phyloP scores from a whole-genome alignment of 768 basidiomycete species.

The Lactifluus hygrophoroides region DNA sequence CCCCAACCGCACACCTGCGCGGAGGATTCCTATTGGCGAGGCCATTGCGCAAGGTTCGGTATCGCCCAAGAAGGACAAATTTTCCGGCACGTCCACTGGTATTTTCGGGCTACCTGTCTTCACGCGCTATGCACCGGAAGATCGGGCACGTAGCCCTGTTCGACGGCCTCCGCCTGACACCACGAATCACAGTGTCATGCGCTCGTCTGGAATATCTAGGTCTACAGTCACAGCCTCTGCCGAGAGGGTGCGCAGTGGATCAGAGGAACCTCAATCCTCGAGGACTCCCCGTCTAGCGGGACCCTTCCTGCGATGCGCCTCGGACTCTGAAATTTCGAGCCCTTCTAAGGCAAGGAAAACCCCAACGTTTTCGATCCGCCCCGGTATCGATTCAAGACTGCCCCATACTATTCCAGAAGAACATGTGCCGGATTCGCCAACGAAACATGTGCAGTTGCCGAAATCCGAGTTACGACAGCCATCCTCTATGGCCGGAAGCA shows the following conservation, averaged over 20 bases:
- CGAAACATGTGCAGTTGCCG: conserved; percentile 1
- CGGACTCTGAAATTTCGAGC: conserved; percentile 17
- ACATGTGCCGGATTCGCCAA: not conserved
- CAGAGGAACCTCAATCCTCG: conserved; percentile 14
- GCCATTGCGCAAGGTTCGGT: conserved; percentile 8
- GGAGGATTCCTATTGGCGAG: conserved; percentile 17
- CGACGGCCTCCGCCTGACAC: not conserved
- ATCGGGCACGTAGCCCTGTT: conserved; percentile 9
- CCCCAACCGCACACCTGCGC: conserved; percentile 17
- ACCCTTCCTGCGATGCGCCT: conserved; percentile 12
- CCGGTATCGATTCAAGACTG: not conserved
- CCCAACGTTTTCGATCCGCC: conserved; percentile 10
- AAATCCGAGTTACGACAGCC: conserved; percentile 25
- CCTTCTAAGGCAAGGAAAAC: conserved; percentile 2
- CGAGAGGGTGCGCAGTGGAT: conserved; percentile 13
- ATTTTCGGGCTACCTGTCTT: conserved; percentile 19
- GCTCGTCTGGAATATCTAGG: not conserved
- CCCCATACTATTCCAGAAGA: conserved; percentile 18
- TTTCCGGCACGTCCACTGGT: conserved; percentile 1
- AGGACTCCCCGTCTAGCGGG: not conserved
- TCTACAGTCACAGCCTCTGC: not conserved
- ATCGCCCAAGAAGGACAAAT: conserved; percentile 5
- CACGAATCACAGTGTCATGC: not conserved
- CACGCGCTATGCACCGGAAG: conserved; percentile 5
- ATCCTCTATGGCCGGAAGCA: conserved; percentile 25